Evolutionary conservation across 805 yeast species (phyloP).

Genomic region (Zygosaccharomyces pseudorouxii): DNA sequence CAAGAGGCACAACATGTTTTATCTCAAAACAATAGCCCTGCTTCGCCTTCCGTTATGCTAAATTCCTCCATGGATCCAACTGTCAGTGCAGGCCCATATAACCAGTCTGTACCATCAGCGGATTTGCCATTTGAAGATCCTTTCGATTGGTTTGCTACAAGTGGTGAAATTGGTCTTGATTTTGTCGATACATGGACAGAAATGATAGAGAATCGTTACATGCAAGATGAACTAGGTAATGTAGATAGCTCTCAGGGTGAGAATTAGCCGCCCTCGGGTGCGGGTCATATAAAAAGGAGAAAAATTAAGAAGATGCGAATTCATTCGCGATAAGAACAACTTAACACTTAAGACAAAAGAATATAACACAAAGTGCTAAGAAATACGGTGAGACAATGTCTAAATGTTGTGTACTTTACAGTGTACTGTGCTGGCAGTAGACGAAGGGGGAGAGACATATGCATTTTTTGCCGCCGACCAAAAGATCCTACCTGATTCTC

Average conservation of each 20-base stretch:
- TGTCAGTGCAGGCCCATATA: background rate
- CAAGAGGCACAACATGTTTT: background rate
- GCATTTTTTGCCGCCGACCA: too few species aligned
- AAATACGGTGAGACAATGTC: too few species aligned
- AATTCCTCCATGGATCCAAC: background rate
- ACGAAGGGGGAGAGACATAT: too few species aligned
- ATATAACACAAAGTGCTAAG: background rate
- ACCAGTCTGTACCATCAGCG: background rate
- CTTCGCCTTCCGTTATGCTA: background rate
- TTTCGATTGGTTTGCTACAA: slow-evolving; percentile 48
- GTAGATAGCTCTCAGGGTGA: background rate
- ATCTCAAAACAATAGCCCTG: background rate
- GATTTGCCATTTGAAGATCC: slow-evolving; percentile 1
- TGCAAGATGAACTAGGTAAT: slow-evolving; percentile 7
- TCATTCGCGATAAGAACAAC: background rate
- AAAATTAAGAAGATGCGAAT: too few species aligned
- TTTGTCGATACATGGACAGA: slow-evolving; percentile 78
- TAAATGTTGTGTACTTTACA: too few species aligned
- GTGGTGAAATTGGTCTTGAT: slow-evolving; percentile 49
- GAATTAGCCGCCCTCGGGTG: background rate
- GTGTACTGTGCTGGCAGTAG: too few species aligned
- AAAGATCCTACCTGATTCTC: too few species aligned
- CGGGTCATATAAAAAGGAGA: too few species aligned
- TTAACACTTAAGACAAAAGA: background rate
- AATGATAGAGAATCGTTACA: slow-evolving; percentile 64